Conservation (phyloP, 2,329 filamentous ascomycete genomes). For the Aspergillus melleus region DNA sequence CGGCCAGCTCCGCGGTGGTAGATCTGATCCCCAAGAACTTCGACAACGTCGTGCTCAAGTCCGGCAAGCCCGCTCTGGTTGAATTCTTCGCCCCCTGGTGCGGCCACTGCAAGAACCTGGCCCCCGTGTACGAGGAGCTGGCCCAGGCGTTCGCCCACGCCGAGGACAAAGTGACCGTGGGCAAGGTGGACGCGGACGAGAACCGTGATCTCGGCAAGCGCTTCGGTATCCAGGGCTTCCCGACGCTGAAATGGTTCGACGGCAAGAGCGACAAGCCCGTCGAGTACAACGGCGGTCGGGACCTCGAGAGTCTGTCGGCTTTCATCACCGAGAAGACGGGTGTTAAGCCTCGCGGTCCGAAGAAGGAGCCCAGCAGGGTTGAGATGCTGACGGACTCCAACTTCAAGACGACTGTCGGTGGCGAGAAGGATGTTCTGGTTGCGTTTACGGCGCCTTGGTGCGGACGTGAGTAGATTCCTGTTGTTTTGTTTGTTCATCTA, state of each 20-base stretch:
- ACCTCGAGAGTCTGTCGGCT: slow-evolving; percentile 77
- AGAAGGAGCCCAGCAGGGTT: slow-evolving; percentile 69
- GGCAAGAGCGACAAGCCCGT: slow-evolving; percentile 83
- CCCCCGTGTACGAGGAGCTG: slow-evolving; percentile 91
- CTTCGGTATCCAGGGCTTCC: slow-evolving; percentile 91
- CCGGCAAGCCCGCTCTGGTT: slow-evolving; percentile 91
- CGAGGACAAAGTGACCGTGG: slow-evolving; percentile 77
- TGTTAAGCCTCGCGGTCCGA: slow-evolving; percentile 67
- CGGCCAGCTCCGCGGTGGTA: slow-evolving; percentile 75
- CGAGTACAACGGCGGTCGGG: slow-evolving; percentile 84
- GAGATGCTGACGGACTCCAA: slow-evolving; percentile 75
- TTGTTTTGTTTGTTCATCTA: neutral
- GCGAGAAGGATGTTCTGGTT: slow-evolving; percentile 86
- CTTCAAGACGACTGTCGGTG: slow-evolving; percentile 76
- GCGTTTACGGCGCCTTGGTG: slow-evolving; percentile 99
- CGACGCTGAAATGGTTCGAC: slow-evolving; percentile 96
- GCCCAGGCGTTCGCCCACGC: slow-evolving; percentile 71
- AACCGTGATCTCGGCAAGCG: slow-evolving; percentile 81
- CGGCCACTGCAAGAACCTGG: slow-evolving; percentile 97
- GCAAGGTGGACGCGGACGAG: slow-evolving; percentile 92
- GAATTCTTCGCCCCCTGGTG: slow-evolving; percentile 99
- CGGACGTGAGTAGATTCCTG: slow-evolving; percentile 70
- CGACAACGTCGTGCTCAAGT: slow-evolving; percentile 82
- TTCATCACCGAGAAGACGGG: slow-evolving; percentile 89
- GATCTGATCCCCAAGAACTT: slow-evolving; percentile 91